Percentiles rank a stretch among this genome's conserved stretches.
Evolutionary conservation across 495 filamentous ascomycete genomes (phyloP).

Genomic region (Hypoxylon lenormandii): DNA sequence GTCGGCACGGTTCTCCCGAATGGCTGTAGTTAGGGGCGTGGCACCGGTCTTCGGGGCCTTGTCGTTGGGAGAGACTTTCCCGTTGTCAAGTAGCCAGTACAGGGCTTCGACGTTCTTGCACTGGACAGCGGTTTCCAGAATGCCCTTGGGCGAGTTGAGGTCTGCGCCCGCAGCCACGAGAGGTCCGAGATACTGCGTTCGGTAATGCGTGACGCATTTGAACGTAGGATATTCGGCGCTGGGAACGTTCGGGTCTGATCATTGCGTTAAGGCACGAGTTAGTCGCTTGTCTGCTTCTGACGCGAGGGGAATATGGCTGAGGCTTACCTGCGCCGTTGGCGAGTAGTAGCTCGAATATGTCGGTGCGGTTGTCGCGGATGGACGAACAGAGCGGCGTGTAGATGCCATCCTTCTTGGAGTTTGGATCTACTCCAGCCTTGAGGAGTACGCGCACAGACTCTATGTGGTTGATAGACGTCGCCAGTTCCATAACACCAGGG

Average conservation of each 20-base stretch:
- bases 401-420: conserved; percentile 67
- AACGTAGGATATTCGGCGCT: conserved; percentile 67
- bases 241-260: conserved; percentile 62
- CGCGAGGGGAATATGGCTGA: neutral
- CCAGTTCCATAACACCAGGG: conserved; percentile 64
- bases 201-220: conserved; percentile 68
- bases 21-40: conserved; percentile 66
- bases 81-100: conserved; percentile 61
- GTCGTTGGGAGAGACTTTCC: conserved; percentile 63
- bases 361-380: conserved; percentile 65
- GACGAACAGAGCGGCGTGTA: conserved; percentile 69
- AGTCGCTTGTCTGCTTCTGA: neutral
- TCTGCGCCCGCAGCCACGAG: conserved; percentile 66
- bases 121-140: conserved; percentile 67
- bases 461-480: conserved; percentile 60
- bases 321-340: conserved; percentile 56
- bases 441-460: conserved; percentile 65
- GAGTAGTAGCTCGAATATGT: conserved; percentile 65
- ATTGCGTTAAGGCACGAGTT: neutral
- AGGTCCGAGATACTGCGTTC: conserved; percentile 61
- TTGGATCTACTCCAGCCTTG: conserved; percentile 63
- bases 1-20: conserved; percentile 60
- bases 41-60: conserved; percentile 59
- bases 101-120: conserved; percentile 63
- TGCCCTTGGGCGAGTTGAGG: conserved; percentile 63